Evolutionary conservation across 2,329 filamentous ascomycete genomes (phyloP).

Genomic region (Coniella lustricola): DNA sequence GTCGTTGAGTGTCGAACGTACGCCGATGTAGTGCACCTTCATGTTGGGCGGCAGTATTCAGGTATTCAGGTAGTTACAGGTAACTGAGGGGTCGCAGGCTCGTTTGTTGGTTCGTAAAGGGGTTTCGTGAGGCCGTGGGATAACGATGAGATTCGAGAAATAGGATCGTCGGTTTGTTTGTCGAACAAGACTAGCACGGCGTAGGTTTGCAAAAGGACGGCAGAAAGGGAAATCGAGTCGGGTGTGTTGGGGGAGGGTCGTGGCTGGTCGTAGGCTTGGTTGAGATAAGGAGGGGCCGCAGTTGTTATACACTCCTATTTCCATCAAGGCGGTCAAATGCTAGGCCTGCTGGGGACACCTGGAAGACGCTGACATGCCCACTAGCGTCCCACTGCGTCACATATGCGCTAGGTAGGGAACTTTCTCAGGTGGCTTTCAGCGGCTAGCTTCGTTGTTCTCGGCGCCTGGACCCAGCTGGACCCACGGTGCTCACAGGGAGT

Average conservation of each 20-base stretch:
- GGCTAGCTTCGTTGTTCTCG: too few species aligned
- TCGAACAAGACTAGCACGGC: too few species aligned
- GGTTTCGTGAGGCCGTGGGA: too few species aligned
- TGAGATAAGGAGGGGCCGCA: neutral
- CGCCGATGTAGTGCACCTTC: conserved; percentile 81
- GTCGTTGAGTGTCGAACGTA: conserved; percentile 40
- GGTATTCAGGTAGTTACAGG: neutral
- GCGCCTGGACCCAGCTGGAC: too few species aligned
- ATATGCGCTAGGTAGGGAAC: too few species aligned
- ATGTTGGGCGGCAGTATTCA: conserved; percentile 43
- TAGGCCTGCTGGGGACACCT: neutral
- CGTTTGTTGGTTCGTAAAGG: neutral
- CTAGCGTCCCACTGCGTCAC: neutral
- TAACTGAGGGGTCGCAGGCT: neutral
- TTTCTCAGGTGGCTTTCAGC: neutral
- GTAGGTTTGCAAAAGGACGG: too few species aligned
- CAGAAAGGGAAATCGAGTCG: neutral
- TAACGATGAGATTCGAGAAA: too few species aligned
- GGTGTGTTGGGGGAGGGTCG: neutral
- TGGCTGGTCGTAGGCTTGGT: neutral
- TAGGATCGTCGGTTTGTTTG: too few species aligned
- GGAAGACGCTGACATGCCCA: neutral
- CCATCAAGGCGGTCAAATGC: neutral
- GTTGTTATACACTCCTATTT: neutral
- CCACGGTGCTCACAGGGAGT: too few species aligned